These are phyloP conservation scores for Gynandropsis gynandra DNA, from an alignment of 345 rosid species.

Conservation along the genomic window DNA sequence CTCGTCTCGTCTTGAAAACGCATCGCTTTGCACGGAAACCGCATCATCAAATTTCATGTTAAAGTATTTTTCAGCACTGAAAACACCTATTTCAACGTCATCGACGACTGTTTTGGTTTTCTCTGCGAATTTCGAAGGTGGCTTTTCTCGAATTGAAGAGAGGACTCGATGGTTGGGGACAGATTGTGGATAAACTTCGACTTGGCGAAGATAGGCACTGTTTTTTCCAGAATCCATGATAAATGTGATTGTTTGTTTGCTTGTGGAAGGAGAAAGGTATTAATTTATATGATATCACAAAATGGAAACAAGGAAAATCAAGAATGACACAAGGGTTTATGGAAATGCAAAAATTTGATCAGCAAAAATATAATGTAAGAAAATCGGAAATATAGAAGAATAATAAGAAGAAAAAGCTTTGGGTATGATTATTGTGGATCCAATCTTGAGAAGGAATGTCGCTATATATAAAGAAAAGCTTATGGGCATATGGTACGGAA, in stretches of 20 bases:
- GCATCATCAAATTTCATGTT: slow-evolving; percentile 45
- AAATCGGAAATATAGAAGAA: too few relatives aligned
- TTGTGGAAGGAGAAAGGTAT: too few relatives aligned
- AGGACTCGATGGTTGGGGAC: slow-evolving; percentile 21
- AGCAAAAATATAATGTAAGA: too few relatives aligned
- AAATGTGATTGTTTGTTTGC: too few relatives aligned
- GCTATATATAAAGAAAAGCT: too few relatives aligned
- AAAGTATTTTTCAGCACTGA: slow-evolving; percentile 81
- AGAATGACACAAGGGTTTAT: too few relatives aligned
- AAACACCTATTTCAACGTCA: slow-evolving; percentile 71
- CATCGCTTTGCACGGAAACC: slow-evolving; percentile 23
- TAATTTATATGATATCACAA: too few relatives aligned
- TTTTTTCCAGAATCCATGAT: slow-evolving; percentile 18
- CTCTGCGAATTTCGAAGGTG: slow-evolving; percentile 20
- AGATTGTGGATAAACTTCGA: slow-evolving; percentile 18
- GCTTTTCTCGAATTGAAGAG: slow-evolving; percentile 26
- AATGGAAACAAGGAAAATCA: background rate
- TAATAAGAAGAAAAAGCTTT: too few relatives aligned
- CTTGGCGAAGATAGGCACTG: slow-evolving; percentile 23
- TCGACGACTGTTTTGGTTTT: slow-evolving; percentile 17
- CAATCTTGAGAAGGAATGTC: too few relatives aligned
- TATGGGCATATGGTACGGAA: too few relatives aligned
- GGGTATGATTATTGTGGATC: too few relatives aligned
- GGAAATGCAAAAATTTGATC: too few relatives aligned
- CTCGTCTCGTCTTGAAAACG: slow-evolving; percentile 17